Evolutionary conservation across 768 basidiomycete species (phyloP), one percentile per base, ranked within the genome.

Genomic region (Leccinum subtestaceum): DNA sequence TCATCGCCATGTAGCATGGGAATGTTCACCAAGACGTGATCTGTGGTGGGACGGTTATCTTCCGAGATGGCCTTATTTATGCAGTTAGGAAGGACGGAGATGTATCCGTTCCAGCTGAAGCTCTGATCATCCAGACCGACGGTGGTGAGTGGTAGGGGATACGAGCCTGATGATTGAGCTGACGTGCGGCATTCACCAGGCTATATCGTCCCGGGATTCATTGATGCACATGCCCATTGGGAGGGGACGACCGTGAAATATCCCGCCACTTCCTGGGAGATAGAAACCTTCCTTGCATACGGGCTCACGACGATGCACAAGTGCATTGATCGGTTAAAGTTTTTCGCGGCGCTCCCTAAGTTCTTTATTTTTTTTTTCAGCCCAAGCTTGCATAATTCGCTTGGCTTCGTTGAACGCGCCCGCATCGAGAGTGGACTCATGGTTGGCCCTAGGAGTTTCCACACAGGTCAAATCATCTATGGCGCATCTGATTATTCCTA

Each of bases 151-250:
- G 5, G 56, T 31, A 25, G 8, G 36, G n/a, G 31, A 31, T 10
- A 9, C 23, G 34, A 27, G 25, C 36, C 6, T 15, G 11, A 19
- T 12, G 5, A 29, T 45, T 5, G 36, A 8, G 48, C 57, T 69
- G 4, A 64, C 45, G 53, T 1, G 27, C 23, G 21, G 53, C 52
- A 38, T 53, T 45, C 49, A 7, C 8, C 36, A 89, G 88, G 85
- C 5, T 87, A 78, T 59, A 76, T 91, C 17, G 71, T 84, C 4
- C 89, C 88, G 15, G 89, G 88, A 2, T 89, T 89, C 68, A 83
- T 91, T 52, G 88, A 91, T 57, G 84, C 86, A 8, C 88, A 91
- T 63, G 88, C 88, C 2, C 89, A 91, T 58, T 90, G 88, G 88
- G 65, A 73, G n/a, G 87, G 86, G 0, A 81, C 82, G 58, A 62